Conservation (phyloP, 352 stramenopile species). For the Globisporangium parvum region DNA sequence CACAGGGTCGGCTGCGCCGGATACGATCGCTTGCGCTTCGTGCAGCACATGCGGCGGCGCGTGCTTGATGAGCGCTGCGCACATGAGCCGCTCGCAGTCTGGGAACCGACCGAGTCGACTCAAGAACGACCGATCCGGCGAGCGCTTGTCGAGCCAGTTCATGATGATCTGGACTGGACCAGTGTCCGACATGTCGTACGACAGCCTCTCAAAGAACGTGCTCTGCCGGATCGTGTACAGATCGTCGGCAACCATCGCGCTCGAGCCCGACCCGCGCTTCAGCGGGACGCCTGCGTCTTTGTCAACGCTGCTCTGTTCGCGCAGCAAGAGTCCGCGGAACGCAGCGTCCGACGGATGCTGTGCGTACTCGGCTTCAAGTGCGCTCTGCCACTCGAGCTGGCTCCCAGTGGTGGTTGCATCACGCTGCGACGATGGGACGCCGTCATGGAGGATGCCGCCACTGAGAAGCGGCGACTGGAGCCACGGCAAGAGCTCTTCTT, state of each 20-base stretch:
- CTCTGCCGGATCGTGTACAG: conserved; percentile 27
- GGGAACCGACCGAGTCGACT: conserved; percentile 72
- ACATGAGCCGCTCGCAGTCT: conserved; percentile 61
- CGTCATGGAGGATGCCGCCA: conserved; percentile 37
- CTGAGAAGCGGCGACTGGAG: conserved; percentile 77
- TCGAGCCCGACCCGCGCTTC: conserved; percentile 6
- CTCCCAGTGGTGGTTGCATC: neutral
- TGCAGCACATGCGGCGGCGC: conserved; percentile 66
- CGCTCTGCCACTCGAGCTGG: conserved; percentile 8
- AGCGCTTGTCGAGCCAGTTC: conserved; percentile 68
- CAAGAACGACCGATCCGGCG: conserved; percentile 70
- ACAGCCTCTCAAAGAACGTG: conserved; percentile 51
- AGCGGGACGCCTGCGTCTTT: neutral
- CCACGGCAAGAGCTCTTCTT: conserved; percentile 83
- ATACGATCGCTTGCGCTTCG: conserved; percentile 73
- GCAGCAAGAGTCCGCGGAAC: conserved; percentile 5
- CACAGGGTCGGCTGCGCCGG: conserved; percentile 21
- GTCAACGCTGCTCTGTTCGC: neutral
- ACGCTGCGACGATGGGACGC: neutral
- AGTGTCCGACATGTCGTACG: conserved; percentile 48
- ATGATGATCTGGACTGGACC: conserved; percentile 56
- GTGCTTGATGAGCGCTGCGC: conserved; percentile 74
- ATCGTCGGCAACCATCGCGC: conserved; percentile 3
- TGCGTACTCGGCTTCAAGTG: conserved; percentile 11
- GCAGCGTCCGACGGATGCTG: conserved; percentile 9